Evolutionary conservation across 768 basidiomycete species (phyloP), one percentile per base, ranked within the genome.

Genomic region (Omphalotus guepiniiformis): DNA sequence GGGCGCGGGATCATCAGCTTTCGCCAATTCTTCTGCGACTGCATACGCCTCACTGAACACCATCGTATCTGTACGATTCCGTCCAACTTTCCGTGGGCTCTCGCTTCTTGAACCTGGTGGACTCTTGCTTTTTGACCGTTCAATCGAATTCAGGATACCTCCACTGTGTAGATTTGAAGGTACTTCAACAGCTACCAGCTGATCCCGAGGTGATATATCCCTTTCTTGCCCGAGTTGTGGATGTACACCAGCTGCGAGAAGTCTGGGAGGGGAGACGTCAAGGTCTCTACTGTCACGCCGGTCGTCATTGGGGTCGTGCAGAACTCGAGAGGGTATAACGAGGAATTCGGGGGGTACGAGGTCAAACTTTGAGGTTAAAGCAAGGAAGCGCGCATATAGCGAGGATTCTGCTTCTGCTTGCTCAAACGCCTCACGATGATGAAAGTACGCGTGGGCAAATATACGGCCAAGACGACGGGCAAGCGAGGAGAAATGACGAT

Each of bases 361-460:
- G 50, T 85, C 82, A 67, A 87, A 94, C 59, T 80, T 80, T 50
- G 76, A 73, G 6, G 87, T 86, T 49, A 95, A 79, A 9, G 84
- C 85, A 47, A 93, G 77, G 72, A 95, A 95, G 56, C 93, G 85
- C 28, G 86, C 85, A 59, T 95, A 94, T 2, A 96, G 73, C 0
- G 88, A 88, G 6, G 87, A 91, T 65, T 96, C 93, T 5, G 83
- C 89, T 67, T 94, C 92, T 25, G 86, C 86, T 61, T 90, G 87
- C 55, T 90, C 86, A 62, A 95, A 95, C 1, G 82, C 81, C 61
- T 93, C 93, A 53, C 90, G 85, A 64, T 95, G 93, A 62, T 93
- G 91, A 69, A 86, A 94, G 72, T 93, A 97, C 2, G 93, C 93
- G 64, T 99, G 95, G 0, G 91, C 90, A 60, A 99, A 97, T 53